phyloP scores from a whole-genome alignment of 306 rosid genomes.

The Mimosa pudica region DNA sequence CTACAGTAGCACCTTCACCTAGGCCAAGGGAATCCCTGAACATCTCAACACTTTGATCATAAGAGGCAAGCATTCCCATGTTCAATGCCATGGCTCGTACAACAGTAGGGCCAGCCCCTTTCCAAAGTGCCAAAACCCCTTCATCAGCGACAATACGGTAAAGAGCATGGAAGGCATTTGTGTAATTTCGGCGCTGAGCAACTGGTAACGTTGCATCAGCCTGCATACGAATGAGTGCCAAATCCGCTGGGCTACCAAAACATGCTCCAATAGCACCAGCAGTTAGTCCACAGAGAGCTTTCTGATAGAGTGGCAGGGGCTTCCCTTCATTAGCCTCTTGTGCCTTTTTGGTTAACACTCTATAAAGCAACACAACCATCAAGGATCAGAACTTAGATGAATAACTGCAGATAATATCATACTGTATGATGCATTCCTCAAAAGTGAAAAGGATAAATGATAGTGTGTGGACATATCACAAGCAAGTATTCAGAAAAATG shows the following conservation, averaged over 20 bases:
- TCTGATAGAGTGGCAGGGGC: constrained; percentile 65
- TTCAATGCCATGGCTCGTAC: constrained; percentile 74
- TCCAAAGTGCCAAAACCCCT: constrained; percentile 78
- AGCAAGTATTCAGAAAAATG: not conserved
- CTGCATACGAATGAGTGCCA: constrained; percentile 79
- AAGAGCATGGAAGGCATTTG: constrained; percentile 69
- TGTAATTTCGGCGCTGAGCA: constrained; percentile 66
- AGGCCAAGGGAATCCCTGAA: constrained; percentile 60
- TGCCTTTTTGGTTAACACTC: constrained; percentile 65
- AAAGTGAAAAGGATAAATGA: not conserved
- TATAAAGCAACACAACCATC: constrained; percentile 19
- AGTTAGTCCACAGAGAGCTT: constrained; percentile 68
- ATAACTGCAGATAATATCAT: not conserved
- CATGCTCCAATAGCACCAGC: constrained; percentile 74
- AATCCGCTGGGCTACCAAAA: constrained; percentile 70
- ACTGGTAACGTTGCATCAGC: constrained; percentile 68
- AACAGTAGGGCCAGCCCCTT: constrained; percentile 71
- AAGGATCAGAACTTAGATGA: not conserved
- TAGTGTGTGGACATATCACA: not conserved
- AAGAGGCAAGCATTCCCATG: constrained; percentile 79
- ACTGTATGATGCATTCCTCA: not conserved
- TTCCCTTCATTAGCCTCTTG: constrained; percentile 73
- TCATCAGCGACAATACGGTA: constrained; percentile 61
- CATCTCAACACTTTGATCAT: constrained; percentile 60
- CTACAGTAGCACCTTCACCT: constrained; percentile 52